phyloP scores from a whole-genome alignment of 2,329 filamentous ascomycete species.

The Xylariaceae sp. region DNA sequence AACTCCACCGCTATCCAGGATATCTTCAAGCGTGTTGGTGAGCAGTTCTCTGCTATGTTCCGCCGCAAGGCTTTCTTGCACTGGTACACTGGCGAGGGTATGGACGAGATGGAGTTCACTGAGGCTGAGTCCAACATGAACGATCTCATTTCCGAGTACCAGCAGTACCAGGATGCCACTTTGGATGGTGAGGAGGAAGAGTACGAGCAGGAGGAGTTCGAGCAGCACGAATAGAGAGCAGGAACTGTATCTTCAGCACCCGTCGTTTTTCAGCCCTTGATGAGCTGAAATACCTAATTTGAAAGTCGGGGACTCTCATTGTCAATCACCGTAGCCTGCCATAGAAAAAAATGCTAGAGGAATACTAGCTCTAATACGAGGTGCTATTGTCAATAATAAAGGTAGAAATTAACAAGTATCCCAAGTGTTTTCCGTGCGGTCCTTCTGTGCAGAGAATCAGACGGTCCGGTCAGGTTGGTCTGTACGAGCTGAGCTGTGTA shows the following conservation, averaged over 20 bases:
- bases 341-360: background rate
- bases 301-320: background rate
- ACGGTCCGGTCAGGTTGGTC: too few species aligned
- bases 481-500: too few species aligned
- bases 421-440: too few species aligned
- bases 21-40: slow-evolving; percentile 99
- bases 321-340: background rate
- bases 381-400: background rate
- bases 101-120: slow-evolving; percentile 99
- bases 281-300: background rate
- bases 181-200: slow-evolving; percentile 96
- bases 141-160: slow-evolving; percentile 98
- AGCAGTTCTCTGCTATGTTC: slow-evolving; percentile 99
- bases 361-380: background rate
- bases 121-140: slow-evolving; percentile 99
- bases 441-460: too few species aligned
- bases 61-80: slow-evolving; percentile 99
- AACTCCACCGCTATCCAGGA: slow-evolving; percentile 99
- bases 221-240: background rate
- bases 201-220: slow-evolving; percentile 69
- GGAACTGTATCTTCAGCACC: background rate
- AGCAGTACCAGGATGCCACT: slow-evolving; percentile 99
- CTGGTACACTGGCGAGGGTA: slow-evolving; percentile 99
- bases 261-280: background rate
- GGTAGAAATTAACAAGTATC: background rate